Base-by-base conservation (phyloP, 2,329 filamentous ascomycete species). In the Fusarium pininemorale region DNA sequence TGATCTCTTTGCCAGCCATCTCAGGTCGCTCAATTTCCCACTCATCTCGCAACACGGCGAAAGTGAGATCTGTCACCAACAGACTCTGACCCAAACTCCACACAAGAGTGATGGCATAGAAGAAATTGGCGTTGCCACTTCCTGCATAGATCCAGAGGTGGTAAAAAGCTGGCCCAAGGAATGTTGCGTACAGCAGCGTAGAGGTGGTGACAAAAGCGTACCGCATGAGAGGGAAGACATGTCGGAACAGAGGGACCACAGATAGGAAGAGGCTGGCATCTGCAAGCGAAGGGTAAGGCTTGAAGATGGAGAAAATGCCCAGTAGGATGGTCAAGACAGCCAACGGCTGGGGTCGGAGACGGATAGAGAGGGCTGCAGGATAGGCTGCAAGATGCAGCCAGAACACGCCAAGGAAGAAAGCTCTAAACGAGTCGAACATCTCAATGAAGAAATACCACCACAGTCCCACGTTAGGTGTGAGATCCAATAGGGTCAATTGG, bases 391-490 rank as follows among this genome's bases (percentile, higher is more conserved):
- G 90, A 81, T 99, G 96, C 69, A 99, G 89, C 95, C 97, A 98
- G 85, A 99, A 99, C 55, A 99, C 95, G 62, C 94, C 96, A 7
- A 99, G 89, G 87, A 98, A 99, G 87, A 99, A 99, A 77, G 93
- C 92, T 44, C 96, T 90, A 88, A 99, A 99, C 2, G 95, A 96
- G 84, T 99, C 96, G 81, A 99, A 99, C 91, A 99, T 99, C 81
- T 99, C 96, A 76, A 97, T 97, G 81, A 99, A 98, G 84, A 99
- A 99, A 84, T 99, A 99, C 96, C 96, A 99, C 96, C 96, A 99
- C 3, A 99, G 87, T 3, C 96, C 96, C 37, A 97, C 93, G 75
- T 98, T 99, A 18, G 96, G 96, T 0, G 96, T 97, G 45, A 99
- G 87, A 80, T 99, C 96, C 14, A 95, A 94, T 6, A 99, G 89